A percentile compares a stretch with the other conserved stretches of the same genome.
Conservation (phyloP, 202 grass and related monocot species). For the Elaeis oleifera region DNA sequence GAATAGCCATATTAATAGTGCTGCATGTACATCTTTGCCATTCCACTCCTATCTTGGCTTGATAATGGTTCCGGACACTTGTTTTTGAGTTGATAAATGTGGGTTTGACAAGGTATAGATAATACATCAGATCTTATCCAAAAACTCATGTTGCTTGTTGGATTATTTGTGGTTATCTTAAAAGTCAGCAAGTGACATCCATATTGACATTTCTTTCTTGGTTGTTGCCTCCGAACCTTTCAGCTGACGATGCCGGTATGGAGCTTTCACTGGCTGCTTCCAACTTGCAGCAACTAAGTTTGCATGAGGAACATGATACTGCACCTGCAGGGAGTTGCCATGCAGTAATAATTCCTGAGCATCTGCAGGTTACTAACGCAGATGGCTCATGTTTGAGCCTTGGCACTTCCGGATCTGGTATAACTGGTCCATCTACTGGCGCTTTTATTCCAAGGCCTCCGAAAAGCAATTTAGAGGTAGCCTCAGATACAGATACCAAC, state of each 20-base stretch:
- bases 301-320: conserved; percentile 49
- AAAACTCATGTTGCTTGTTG: too few relatives aligned
- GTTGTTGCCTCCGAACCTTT: neutral
- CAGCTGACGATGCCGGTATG: conserved; percentile 49
- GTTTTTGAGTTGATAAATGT: too few relatives aligned
- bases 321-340: conserved; percentile 49
- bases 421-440: conserved; percentile 57
- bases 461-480: conserved; percentile 39
- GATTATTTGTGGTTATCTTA: too few relatives aligned
- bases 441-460: conserved; percentile 49
- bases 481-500: conserved; percentile 33
- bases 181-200: too few relatives aligned
- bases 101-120: too few relatives aligned
- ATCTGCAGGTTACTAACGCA: conserved; percentile 81
- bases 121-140: too few relatives aligned
- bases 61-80: too few relatives aligned
- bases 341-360: conserved; percentile 96
- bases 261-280: conserved; percentile 40
- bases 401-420: conserved; percentile 75
- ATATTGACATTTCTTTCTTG: conserved; percentile 5
- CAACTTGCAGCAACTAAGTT: conserved; percentile 63
- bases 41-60: too few relatives aligned
- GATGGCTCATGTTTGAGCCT: conserved; percentile 82
- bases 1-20: too few relatives aligned
- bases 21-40: too few relatives aligned